A percentile compares a stretch with the other conserved stretches of the same genome.
These are phyloP conservation scores for Imleria badia DNA, from an alignment of 768 basidiomycete species.

Conservation along the genomic window DNA sequence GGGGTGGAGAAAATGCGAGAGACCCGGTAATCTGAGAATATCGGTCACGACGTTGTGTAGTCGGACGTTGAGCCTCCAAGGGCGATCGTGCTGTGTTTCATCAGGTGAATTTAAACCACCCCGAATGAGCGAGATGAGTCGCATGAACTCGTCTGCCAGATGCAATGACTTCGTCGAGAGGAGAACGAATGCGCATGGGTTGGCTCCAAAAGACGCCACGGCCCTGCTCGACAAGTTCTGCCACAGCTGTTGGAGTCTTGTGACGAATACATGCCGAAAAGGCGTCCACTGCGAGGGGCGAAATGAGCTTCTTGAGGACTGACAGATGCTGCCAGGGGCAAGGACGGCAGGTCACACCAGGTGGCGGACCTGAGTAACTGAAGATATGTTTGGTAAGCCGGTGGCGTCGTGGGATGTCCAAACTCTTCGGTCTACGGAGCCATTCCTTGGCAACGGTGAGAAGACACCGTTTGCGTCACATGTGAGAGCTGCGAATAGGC, in stretches of 20 bases:
- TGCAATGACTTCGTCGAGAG: background rate
- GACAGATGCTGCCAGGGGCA: background rate
- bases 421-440: background rate
- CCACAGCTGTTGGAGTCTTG: too few species aligned
- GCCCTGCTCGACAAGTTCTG: too few species aligned
- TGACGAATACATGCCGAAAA: too few species aligned
- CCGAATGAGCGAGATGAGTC: background rate
- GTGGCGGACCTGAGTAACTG: background rate
- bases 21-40: background rate
- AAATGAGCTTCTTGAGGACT: background rate
- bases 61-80: background rate
- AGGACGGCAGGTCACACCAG: background rate
- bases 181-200: too few species aligned
- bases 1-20: background rate
- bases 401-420: background rate
- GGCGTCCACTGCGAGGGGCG: too few species aligned
- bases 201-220: too few species aligned
- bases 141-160: background rate
- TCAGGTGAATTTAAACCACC: background rate
- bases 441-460: background rate
- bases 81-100: background rate
- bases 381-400: slow-evolving; percentile 3
- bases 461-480: background rate
- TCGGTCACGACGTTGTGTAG: background rate
- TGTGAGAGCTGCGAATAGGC: background rate